These are phyloP conservation scores for Bruguiera sexangula DNA, from an alignment of 345 rosid genomes.

Conservation along the genomic window DNA sequence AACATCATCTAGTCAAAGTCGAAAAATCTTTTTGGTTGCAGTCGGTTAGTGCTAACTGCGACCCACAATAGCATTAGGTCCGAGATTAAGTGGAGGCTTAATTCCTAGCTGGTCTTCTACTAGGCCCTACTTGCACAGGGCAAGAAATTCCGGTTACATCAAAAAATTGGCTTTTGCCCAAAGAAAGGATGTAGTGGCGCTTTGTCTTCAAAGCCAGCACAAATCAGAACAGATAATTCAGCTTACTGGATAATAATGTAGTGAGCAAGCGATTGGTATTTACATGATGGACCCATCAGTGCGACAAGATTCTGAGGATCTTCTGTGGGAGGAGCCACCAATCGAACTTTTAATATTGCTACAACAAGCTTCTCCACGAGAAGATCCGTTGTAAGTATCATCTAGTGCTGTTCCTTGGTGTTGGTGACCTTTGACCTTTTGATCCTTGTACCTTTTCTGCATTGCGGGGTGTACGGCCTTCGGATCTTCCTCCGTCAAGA, in stretches of 20 bases:
- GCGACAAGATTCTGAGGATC: constrained; percentile 7
- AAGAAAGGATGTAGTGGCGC: neutral
- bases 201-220: constrained; percentile 12
- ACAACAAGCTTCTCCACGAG: constrained; percentile 5
- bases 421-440: constrained; percentile 19
- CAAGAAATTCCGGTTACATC: constrained; percentile 11
- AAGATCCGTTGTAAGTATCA: constrained; percentile 16
- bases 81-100: constrained; percentile 1
- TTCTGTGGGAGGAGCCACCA: constrained; percentile 10
- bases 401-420: constrained; percentile 37
- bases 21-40: neutral
- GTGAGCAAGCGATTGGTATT: constrained; percentile 24
- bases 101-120: neutral
- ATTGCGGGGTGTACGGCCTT: constrained; percentile 24
- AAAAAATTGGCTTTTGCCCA: constrained; percentile 8
- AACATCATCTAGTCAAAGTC: neutral
- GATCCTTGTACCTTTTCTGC: constrained; percentile 34
- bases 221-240: constrained; percentile 5
- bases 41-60: neutral
- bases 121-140: too few species aligned
- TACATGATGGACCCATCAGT: constrained; percentile 14
- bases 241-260: constrained; percentile 3
- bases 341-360: neutral
- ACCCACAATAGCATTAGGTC: neutral
- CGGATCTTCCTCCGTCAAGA: constrained; percentile 42